Conservation (phyloP, 169 alveolate genomes). For the Plasmodium cynomolgi region DNA sequence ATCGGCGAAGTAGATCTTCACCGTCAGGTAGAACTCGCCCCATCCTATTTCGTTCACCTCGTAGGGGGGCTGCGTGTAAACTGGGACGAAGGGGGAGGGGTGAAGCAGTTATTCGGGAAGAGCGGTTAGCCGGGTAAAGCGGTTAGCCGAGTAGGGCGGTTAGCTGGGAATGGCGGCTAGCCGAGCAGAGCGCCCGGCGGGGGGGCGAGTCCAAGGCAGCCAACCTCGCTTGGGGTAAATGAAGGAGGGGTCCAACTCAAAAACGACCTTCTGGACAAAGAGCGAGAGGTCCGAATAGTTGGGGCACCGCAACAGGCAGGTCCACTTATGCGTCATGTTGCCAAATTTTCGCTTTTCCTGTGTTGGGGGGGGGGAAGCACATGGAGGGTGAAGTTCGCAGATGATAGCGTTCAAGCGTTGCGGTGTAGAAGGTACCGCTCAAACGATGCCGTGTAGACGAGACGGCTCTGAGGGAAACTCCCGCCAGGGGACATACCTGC, state of each 20-base stretch:
- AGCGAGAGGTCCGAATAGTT: constrained; percentile 92
- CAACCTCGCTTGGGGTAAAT: constrained; percentile 89
- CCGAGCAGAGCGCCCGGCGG: not conserved
- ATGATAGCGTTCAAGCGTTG: not conserved
- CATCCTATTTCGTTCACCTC: constrained; percentile 88
- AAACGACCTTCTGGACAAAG: constrained; percentile 91
- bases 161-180: not conserved
- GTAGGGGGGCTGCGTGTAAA: constrained; percentile 83
- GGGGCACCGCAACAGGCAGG: constrained; percentile 93
- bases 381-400: not conserved
- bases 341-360: constrained; percentile 92
- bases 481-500: not conserved
- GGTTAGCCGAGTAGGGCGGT: not conserved
- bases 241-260: constrained; percentile 93
- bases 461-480: not conserved
- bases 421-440: not conserved
- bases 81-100: constrained; percentile 9
- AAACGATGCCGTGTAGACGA: not conserved
- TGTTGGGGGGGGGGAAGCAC: not conserved
- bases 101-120: not conserved
- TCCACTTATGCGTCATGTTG: constrained; percentile 93
- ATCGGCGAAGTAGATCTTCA: constrained; percentile 82
- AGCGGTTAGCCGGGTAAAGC: not conserved
- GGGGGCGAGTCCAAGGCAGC: not conserved
- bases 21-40: constrained; percentile 86